Evolutionary conservation across 257 asterid genomes (phyloP).

Genomic region (Solanum rostratum): DNA sequence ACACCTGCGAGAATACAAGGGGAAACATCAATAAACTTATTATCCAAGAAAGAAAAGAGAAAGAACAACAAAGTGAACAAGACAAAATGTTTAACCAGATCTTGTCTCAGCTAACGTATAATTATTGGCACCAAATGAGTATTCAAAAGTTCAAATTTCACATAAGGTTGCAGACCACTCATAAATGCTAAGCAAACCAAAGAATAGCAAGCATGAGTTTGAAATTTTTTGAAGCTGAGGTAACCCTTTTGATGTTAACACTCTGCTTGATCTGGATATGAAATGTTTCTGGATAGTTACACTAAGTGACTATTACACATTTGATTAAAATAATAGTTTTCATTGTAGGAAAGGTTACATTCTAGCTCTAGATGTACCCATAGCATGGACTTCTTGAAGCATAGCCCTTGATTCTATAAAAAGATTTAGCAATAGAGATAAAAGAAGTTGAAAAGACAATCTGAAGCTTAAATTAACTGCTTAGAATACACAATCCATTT

Average conservation of each 20-base stretch:
- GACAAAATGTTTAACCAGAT: not conserved
- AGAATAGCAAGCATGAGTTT: not conserved
- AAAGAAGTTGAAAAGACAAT: not conserved
- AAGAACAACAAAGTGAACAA: not conserved
- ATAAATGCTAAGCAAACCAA: not conserved
- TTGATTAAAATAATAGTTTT: no score
- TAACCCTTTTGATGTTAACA: not conserved
- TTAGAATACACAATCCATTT: not conserved
- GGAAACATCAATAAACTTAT: not conserved
- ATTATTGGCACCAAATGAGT: not conserved
- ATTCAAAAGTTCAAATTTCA: not conserved
- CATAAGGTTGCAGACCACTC: not conserved
- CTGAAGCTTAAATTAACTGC: not conserved
- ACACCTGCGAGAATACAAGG: conserved; percentile 45
- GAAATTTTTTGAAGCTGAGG: not conserved
- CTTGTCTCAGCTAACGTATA: not conserved
- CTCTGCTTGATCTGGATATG: no score
- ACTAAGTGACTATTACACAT: no score
- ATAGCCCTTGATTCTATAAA: not conserved
- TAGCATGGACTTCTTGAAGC: not conserved
- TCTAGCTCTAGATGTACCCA: not conserved
- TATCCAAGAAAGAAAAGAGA: not conserved
- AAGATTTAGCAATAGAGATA: not conserved
- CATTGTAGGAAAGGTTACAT: no score
- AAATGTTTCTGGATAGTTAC: no score